Evolutionary conservation across 2,329 filamentous ascomycete species (phyloP), one percentile per base, ranked within the genome.

Genomic region (Penicillium glabrum): DNA sequence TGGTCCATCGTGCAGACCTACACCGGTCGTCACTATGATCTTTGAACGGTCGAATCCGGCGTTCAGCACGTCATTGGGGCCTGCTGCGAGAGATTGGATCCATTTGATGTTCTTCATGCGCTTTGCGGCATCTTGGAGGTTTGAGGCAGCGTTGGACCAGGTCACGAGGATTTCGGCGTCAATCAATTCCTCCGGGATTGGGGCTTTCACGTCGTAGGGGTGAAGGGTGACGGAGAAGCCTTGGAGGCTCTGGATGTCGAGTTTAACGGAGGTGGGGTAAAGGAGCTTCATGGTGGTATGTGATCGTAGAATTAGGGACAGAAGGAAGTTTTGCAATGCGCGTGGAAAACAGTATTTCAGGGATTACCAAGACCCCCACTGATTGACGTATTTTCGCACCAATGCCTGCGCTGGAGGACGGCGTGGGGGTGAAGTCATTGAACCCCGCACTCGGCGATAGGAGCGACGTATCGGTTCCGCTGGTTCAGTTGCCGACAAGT

Each of bases 1-100:
- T 33, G 85, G 86, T 69, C 79, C 77, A 70, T 88, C 85, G 74
- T 88, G 85, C 46, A 87, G 76, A 26, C 86, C 85, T 1, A 83
- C 86, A 23, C 86, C 86, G 14, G 85, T 87, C 43, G 83, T 85
- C 52, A 88, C 75, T n/a, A 62, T 63, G 47, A 85, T 75, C 51
- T 75, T 75, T 52, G 76, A 69, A 10, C 76, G 64, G 67, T 85
- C 80, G 71, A 88, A 88, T 54, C 85, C 86, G 26, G 85, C 86
- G 51, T 68, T 71, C 19, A 88, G 80, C 16, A 88, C 84, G 67
- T 88, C 86, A 69, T 88, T 88, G 63, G 86, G 86, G 0, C 86
- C 86, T 1, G 86, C 85, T 35, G 86, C 86, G 33, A 88, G 83
- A 0, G 83, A 86, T 67, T 88, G 86, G 71, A 88, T 87, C 85